Conservation (phyloP, 2,329 filamentous ascomycete species). For the Calycina marina region DNA sequence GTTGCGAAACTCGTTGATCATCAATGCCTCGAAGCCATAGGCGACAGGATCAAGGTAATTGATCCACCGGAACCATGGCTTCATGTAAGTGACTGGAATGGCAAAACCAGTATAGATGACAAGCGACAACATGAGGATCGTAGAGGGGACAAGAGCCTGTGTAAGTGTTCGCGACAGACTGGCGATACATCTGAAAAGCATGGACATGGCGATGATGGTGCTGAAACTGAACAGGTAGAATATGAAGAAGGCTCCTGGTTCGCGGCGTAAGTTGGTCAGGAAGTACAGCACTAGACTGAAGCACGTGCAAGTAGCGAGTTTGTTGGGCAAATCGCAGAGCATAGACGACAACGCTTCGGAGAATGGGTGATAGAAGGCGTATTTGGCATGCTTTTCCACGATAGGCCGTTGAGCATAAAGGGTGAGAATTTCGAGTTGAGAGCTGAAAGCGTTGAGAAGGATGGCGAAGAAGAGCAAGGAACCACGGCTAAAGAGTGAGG, state of each 20-base stretch:
- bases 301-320: slow-evolving; percentile 54
- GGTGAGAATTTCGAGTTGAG: slow-evolving; percentile 55
- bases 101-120: slow-evolving; percentile 30
- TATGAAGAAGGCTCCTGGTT: slow-evolving; percentile 69
- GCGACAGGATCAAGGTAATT: slow-evolving; percentile 59
- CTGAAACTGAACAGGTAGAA: slow-evolving; percentile 65
- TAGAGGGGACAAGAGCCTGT: slow-evolving; percentile 24
- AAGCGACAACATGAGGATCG: slow-evolving; percentile 51
- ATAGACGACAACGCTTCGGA: slow-evolving; percentile 49
- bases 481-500: slow-evolving; percentile 44
- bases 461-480: slow-evolving; percentile 56
- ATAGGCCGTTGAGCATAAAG: slow-evolving; percentile 82
- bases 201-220: slow-evolving; percentile 66
- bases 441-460: slow-evolving; percentile 49
- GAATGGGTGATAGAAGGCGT: slow-evolving; percentile 79
- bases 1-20: slow-evolving; percentile 63
- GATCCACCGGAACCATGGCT: slow-evolving; percentile 40
- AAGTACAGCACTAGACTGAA: slow-evolving; percentile 82
- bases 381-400: slow-evolving; percentile 77
- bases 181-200: slow-evolving; percentile 74
- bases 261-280: slow-evolving; percentile 66
- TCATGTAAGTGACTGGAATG: slow-evolving; percentile 38
- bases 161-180: slow-evolving; percentile 60
- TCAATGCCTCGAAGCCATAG: slow-evolving; percentile 54
- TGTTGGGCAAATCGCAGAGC: slow-evolving; percentile 70